These are phyloP conservation scores for Phaeosphaeria sp. DNA, from an alignment of 2,329 filamentous ascomycete species.

Conservation along the genomic window DNA sequence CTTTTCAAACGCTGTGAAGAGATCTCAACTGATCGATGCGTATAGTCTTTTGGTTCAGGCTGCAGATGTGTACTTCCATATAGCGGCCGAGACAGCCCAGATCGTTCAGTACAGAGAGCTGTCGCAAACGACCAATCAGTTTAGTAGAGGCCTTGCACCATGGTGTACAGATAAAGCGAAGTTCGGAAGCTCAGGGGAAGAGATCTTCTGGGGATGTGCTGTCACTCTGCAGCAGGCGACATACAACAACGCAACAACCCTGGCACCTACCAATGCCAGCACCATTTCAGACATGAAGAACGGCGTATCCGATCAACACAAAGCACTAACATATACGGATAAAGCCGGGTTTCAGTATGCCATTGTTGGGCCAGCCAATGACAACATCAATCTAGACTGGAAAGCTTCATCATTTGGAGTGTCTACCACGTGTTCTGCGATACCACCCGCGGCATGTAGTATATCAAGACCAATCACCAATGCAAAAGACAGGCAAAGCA, in stretches of 20 bases:
- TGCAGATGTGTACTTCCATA: slow-evolving; percentile 20
- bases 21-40: slow-evolving; percentile 1
- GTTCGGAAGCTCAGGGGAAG: slow-evolving; percentile 5
- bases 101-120: slow-evolving; percentile 7
- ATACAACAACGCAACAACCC: slow-evolving; percentile 3
- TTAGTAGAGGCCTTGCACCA: slow-evolving; percentile 14
- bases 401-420: slow-evolving; percentile 15
- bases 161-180: slow-evolving; percentile 14
- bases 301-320: slow-evolving; percentile 5
- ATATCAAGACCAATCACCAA: not conserved
- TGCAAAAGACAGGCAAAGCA: not conserved
- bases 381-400: slow-evolving; percentile 11
- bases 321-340: slow-evolving; percentile 14
- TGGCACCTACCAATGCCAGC: slow-evolving; percentile 9
- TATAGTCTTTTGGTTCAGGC: slow-evolving; percentile 15
- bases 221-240: slow-evolving; percentile 5
- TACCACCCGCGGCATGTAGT: slow-evolving; percentile 10
- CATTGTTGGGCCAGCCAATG: slow-evolving; percentile 13
- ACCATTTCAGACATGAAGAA: slow-evolving; percentile 11
- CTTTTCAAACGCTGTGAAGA: not conserved
- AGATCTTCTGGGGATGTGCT: slow-evolving; percentile 17
- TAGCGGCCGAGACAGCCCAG: slow-evolving; percentile 12
- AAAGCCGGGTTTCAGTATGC: slow-evolving; percentile 8
- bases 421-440: slow-evolving; percentile 17
- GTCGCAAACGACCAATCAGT: not conserved